A percentile compares a stretch with the other conserved stretches of the same genome.
phyloP scores from a whole-genome alignment of 179 eudicot genomes.

The Pouteria campechiana region DNA sequence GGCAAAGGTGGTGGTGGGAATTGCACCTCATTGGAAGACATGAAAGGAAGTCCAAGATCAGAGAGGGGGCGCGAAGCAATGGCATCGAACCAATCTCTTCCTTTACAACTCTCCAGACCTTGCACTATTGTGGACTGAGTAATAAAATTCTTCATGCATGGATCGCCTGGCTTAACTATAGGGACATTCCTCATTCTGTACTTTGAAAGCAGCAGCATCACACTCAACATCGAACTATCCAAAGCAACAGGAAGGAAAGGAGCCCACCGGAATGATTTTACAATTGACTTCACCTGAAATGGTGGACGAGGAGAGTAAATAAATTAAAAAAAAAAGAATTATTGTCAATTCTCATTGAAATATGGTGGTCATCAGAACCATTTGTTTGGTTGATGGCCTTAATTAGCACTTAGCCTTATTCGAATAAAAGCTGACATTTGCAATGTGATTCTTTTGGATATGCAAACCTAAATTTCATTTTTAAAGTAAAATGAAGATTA shows the following conservation, averaged over 20 bases:
- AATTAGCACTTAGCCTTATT: too few species aligned
- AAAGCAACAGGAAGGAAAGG: constrained; percentile 80
- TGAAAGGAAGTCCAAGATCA: constrained; percentile 86
- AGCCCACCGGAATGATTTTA: constrained; percentile 63
- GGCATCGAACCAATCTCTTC: constrained; percentile 91
- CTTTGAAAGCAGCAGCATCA: constrained; percentile 72
- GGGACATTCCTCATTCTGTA: constrained; percentile 92
- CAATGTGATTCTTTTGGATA: too few species aligned
- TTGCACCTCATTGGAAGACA: constrained; percentile 59
- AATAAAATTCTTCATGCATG: constrained; percentile 65
- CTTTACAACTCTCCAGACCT: constrained; percentile 68
- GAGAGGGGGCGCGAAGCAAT: constrained; percentile 49
- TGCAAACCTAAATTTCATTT: neutral
- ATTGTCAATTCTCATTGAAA: too few species aligned
- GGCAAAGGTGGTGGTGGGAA: neutral
- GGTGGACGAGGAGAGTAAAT: too few species aligned
- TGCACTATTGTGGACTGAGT: constrained; percentile 85
- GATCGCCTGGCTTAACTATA: constrained; percentile 59
- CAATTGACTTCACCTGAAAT: constrained; percentile 64
- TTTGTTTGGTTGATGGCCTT: too few species aligned
- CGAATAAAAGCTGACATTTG: too few species aligned
- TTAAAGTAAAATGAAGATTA: too few species aligned
- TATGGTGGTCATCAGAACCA: too few species aligned
- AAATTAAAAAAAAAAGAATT: too few species aligned
- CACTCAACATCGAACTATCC: constrained; percentile 81